Base-by-base conservation (phyloP, 192 early-diverging fungal species). In the Lobulomyces angularis region DNA sequence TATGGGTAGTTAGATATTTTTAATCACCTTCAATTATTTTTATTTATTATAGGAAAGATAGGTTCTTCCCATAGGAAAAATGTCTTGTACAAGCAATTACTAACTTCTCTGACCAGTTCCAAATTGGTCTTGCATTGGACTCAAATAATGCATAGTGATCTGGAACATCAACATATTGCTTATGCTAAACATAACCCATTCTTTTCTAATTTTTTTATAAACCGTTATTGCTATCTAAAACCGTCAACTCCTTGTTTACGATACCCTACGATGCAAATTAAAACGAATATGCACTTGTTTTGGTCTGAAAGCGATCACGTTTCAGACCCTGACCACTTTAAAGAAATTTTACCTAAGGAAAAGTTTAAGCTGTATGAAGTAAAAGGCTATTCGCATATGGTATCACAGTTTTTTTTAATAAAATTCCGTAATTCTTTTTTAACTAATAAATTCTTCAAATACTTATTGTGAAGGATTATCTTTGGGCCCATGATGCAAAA, bases 91-190 rank as follows among this genome's bases (percentile, higher is more conserved):
- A n/a, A n/a, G 16, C 44, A 8, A 39, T 16, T 3, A 7, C n/a
- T 17, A 21, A 3, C 26, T 6, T n/a, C 46, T 48, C 6, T 14
- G 35, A 6, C 21, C n/a, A 2, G 27, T 8, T 4, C 9, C 11
- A 6, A 17, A 25, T 5, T 26, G 23, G 23, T 31, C 35, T 45
- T 28, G 55, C 84, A 87, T 46, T 87, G 84, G 84, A 83, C 84
- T 62, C 84, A 87, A 60, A 87, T 87, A 36, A 87, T 87, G 35
- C 61, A 81, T 12, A 70, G 77, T n/a, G 74, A 73, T 9, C 61
- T 62, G 23, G 70, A 84, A 18, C 82, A 84, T 45, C 82, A 83
- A 79, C 84, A 79, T 41, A 82, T 84, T 43, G 84, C 84, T 18
- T 60, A 79, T 7, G 73, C 79, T 43, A 65, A 36, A 46, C 56